These are phyloP conservation scores for Wickerhamomyces bisporus DNA, from an alignment of 805 yeast species.

Conservation along the genomic window DNA sequence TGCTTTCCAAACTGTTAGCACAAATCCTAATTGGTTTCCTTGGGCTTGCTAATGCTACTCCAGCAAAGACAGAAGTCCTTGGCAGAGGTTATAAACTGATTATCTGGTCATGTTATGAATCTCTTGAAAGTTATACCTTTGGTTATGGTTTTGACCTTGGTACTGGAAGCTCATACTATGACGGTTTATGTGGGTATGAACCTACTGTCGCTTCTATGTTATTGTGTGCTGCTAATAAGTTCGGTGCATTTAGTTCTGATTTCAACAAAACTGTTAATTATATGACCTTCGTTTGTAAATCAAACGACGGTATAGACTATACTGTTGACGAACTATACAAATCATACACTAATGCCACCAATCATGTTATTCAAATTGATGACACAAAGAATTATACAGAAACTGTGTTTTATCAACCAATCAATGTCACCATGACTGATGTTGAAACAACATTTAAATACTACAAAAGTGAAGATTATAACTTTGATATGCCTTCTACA, in stretches of 20 bases:
- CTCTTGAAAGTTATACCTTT: too few species aligned
- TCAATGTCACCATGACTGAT: constrained; percentile 1
- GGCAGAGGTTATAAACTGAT: too few species aligned
- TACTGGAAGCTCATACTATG: too few species aligned
- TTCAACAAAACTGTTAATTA: constrained; percentile 9
- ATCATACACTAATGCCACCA: constrained; percentile 28
- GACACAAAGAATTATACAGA: constrained; percentile 6
- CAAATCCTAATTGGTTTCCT: too few species aligned
- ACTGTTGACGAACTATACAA: constrained; percentile 17
- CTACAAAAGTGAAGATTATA: constrained; percentile 7
- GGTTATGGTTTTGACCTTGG: too few species aligned
- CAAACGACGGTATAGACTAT: constrained; percentile 6
- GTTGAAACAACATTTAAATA: constrained; percentile 1
- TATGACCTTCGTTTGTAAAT: not conserved
- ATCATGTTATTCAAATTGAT: constrained; percentile 9
- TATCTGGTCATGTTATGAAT: too few species aligned
- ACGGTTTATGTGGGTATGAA: not conserved
- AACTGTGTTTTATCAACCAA: constrained; percentile 9
- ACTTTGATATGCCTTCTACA: constrained; percentile 14
- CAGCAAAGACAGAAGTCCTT: too few species aligned
- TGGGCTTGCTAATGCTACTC: too few species aligned
- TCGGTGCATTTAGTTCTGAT: constrained; percentile 6
- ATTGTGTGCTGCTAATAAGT: constrained; percentile 5
- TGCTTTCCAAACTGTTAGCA: too few species aligned
- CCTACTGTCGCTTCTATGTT: constrained; percentile 3